Percentiles rank a stretch among this genome's conserved stretches.
Conservation (phyloP, 805 yeast genomes). For the Candida taoyuanica region DNA sequence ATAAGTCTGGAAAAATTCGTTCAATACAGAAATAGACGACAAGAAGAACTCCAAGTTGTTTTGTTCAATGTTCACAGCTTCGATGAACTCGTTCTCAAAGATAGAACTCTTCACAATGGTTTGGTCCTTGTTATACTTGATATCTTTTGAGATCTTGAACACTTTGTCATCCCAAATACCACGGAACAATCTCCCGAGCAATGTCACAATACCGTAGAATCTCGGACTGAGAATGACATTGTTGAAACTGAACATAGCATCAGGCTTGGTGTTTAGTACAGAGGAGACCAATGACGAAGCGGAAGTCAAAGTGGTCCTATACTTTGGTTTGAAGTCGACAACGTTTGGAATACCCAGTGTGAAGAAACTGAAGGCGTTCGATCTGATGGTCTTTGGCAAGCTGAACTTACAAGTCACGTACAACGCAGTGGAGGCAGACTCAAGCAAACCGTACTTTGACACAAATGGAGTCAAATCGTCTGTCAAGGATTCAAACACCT, state of each 20-base stretch:
- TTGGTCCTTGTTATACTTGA: conserved; percentile 34
- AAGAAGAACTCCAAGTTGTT: conserved; percentile 60
- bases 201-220: conserved; percentile 80
- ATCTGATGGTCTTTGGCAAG: conserved; percentile 46
- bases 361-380: conserved; percentile 40
- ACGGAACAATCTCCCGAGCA: conserved; percentile 73
- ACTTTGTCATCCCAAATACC: conserved; percentile 75
- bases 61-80: conserved; percentile 38
- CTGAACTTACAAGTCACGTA: conserved; percentile 76
- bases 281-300: conserved; percentile 20
- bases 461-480: conserved; percentile 69
- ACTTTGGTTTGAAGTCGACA: conserved; percentile 38
- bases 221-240: conserved; percentile 88
- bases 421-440: conserved; percentile 85
- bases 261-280: conserved; percentile 7
- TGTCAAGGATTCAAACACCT: conserved; percentile 63
- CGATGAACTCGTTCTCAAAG: conserved; percentile 37
- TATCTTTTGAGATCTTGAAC: conserved; percentile 38
- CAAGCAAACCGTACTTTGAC: conserved; percentile 78
- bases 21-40: conserved; percentile 63
- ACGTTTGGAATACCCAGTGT: conserved; percentile 39
- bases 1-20: conserved; percentile 66
- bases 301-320: conserved; percentile 22
- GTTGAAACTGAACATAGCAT: conserved; percentile 43
- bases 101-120: conserved; percentile 24